Evolutionary conservation across 257 asterid genomes (phyloP), one percentile per base, ranked within the genome.

Genomic region (Solanum peruvianum): DNA sequence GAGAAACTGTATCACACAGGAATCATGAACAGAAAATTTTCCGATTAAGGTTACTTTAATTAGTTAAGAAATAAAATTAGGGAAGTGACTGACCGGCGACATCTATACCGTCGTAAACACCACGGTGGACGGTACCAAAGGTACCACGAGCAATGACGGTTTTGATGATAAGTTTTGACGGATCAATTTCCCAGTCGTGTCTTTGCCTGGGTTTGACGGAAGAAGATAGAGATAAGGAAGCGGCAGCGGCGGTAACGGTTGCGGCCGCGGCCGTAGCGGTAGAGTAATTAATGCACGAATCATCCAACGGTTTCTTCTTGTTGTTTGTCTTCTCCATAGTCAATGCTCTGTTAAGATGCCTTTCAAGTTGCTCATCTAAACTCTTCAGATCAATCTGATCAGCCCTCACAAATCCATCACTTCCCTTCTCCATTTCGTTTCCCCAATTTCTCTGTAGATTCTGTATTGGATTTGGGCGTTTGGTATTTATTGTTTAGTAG

Each of bases 311-410:
- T 31, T 81, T 91, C 69, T 67, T 87, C 81, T 66, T 91, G 86
- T 90, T 94, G 85, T 89, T 93, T 85, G 83, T 91, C 89, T 94
- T 93, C 89, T 95, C 98, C 91, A 91, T 9, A 75, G 98, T 95
- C 91, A 91, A 86, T 75, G 92, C 93, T 89, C 95, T 92, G 87
- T 84, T 94, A 3, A 96, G 89, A 77, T 96, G 98, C 87, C 94
- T 85, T 83, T 95, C 98, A 1, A 95, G 93, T 87, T 95, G 99
- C 89, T 96, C 99, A 69, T 96, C 99, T 7, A 96, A 86, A 90
- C 97, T 95, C 85, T 96, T 96, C 92, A 95, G 90, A 92, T 96
- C 98, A n/a, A 96, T 96, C 89, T 95, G 98, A 93, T 96, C 98
- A 49, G 99, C 98, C 83, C 98, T 90, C 77, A 96, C 97, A 47